Base-by-base conservation (phyloP, 1,284 basidiomycete species). In the Malassezia globosa region DNA sequence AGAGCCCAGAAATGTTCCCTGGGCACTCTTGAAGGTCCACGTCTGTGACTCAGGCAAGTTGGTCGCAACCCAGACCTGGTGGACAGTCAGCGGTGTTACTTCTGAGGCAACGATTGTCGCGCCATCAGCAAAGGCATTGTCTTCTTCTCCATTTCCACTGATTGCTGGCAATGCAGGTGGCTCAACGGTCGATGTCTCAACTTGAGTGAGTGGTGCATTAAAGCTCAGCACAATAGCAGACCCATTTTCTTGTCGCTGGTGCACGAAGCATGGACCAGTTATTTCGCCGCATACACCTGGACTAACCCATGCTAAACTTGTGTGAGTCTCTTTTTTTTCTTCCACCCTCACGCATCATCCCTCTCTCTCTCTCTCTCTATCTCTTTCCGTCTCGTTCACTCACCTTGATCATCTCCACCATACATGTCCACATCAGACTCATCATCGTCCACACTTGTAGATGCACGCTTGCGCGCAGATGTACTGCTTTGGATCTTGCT, bases 41-140 rank as follows among this genome's bases (percentile, higher is more conserved):
- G 38, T 44, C 33, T 50, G 41, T 6, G 48, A 35, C n/a, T 26
- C 31, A 3, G 61, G 51, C 4, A 52, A 34, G 3, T 42, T 29
- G 26, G 51, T 59, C 1, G 59, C 59, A 4, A 67, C 56, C 58
- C 63, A 67, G 2, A 67, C 64, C 41, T 67, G 64, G 44, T 65
- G 48, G 5, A 67, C 58, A 14, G 55, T 53, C n/a, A 56, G 53
- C 7, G 64, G 64, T 5, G 47, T 55, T 2, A 53, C 25, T 10
- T 46, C 44, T 5, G 46, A 38, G 26, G 29, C 52, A 18, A 26
- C 55, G 10, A 54, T 35, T n/a, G 43, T 37, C 5, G 46, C 46
- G 8, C 50, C 54, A 31, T 48, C 50, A 11, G 38, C 46, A 18
- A 34, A 21, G 23, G 23, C 14, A 5, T 42, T 31, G n/a, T n/a